Base-by-base conservation (phyloP, 2,329 filamentous ascomycete genomes). In the Botrytis porri region DNA sequence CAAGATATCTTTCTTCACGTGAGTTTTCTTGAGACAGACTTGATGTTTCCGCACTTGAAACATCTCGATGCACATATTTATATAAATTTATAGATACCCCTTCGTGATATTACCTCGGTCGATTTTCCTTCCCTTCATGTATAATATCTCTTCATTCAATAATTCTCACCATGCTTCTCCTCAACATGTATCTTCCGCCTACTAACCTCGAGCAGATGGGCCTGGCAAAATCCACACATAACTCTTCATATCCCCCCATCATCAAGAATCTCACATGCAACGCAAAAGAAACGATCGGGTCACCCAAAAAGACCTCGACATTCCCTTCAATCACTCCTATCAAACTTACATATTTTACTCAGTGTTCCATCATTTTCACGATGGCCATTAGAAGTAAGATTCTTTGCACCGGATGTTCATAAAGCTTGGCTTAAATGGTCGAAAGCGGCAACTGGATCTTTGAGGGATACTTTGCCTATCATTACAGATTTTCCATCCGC, bases 311-410 rank as follows among this genome's bases (percentile, higher is more conserved):
- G 88, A 43, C 90, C 91, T 12, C 81, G 83, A 3, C 84, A 86
- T 43, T 91, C 86, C 25, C 81, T 97, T 62, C 86, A 84, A 37
- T 92, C 92, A 5, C 86, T 93, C 57, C 81, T 98, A 41, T 90
- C 91, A 4, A 96, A 97, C 78, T 82, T 98, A 39, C 93, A 97
- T 80, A 84, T 96, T 4, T 85, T 99, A 0, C 86, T 97, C 1
- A 87, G 92, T 0, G 92, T 94, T 3, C 87, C 89, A 3, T 96
- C 93, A 81, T 98, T 98, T 80, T 84, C 85, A 25, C 85, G 90
- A 63, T 97, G 94, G 95, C 95, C 95, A 32, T 84, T 99, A 70
- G 88, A 88, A 70, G 80, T 98, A 64, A 90, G 92, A 37, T 95
- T 98, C 82, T 95, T 97, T 77, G 85, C 86, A 3, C 83, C 84